Evolutionary conservation across 768 basidiomycete species (phyloP), one percentile per base, ranked within the genome.

Genomic region (Termitomyces sp.): DNA sequence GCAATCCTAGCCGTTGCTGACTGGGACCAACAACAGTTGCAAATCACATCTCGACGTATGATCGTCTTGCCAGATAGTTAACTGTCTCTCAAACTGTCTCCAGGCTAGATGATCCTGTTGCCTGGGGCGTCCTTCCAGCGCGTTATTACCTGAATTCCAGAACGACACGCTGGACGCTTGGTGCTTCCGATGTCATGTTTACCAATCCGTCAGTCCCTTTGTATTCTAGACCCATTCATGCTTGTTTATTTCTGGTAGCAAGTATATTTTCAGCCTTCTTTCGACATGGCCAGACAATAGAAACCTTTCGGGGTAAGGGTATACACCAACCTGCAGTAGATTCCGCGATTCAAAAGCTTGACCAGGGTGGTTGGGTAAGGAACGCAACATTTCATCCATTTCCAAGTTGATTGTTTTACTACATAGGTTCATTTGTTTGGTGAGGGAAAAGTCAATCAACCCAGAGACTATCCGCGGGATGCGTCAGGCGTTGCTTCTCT

Each of bases 371-470:
- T 52, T 98, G 95, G 95, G 94, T 96, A 64, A 53, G 85, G 76
- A 38, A 24, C 56, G 42, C 49, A 35, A 30, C 53, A 42, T 54
- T 58, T 52, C 30, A 56, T 43, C 28, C 22, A n/a, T 32, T 42
- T 18, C 24, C 16, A 40, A 9, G 2, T 45, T 54, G 16, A 54
- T 9, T 32, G 51, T 59, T 40, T 54, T 14, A 22, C n/a, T 54
- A n/a, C n/a, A n/a, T n/a, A 96, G 94, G 78, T 98, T 18, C 95
- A 98, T 65, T 78, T 97, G 35, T 98, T 92, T 63, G 82, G 90
- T 4, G 95, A 97, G 72, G 93, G 94, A 24, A 90, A 88, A 65
- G 82, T 97, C 48, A 88, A 89, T 66, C 95, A 93, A 66, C 81
- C 86, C 20, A 59, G 74, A n/a, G 70, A 69, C 12, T 85, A 87